A percentile compares a stretch with the other conserved stretches of the same genome.
Conservation (phyloP, 257 asterid genomes). For the Nicotiana benthamiana region DNA sequence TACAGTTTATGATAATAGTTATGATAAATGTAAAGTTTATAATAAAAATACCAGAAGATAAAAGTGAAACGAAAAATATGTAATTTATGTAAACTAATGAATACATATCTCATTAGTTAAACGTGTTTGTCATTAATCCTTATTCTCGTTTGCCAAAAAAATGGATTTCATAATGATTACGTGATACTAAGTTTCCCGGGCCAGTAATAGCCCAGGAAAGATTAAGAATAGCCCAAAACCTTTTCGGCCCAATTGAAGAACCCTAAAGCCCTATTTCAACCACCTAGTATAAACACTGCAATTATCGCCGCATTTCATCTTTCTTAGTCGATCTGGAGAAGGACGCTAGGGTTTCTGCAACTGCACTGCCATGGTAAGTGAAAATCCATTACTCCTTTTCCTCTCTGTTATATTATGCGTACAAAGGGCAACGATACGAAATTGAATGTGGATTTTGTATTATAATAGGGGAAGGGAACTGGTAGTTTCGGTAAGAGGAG, state of each 20-base stretch:
- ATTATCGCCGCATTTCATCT: neutral
- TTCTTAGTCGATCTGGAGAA: neutral
- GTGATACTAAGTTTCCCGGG: neutral
- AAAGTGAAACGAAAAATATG: too few relatives aligned
- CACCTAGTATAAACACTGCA: neutral
- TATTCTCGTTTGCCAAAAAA: too few relatives aligned
- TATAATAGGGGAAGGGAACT: slow-evolving; percentile 47
- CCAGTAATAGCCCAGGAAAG: neutral
- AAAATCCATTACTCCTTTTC: neutral
- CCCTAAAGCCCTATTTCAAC: neutral
- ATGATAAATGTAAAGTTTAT: too few relatives aligned
- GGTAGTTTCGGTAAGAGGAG: slow-evolving; percentile 62
- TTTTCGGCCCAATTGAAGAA: neutral
- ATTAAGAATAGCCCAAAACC: neutral
- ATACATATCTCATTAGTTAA: neutral
- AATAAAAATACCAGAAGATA: too few relatives aligned
- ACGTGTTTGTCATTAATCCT: neutral
- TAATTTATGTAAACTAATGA: too few relatives aligned
- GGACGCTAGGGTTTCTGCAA: slow-evolving; percentile 31
- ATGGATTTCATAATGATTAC: neutral
- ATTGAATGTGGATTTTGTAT: neutral
- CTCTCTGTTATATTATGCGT: neutral
- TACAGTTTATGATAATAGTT: too few relatives aligned
- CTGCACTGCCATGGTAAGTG: slow-evolving; percentile 40
- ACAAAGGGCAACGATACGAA: neutral